Evolutionary conservation across 1,284 basidiomycete genomes (phyloP).

Genomic region (Takashimella koratensis): DNA sequence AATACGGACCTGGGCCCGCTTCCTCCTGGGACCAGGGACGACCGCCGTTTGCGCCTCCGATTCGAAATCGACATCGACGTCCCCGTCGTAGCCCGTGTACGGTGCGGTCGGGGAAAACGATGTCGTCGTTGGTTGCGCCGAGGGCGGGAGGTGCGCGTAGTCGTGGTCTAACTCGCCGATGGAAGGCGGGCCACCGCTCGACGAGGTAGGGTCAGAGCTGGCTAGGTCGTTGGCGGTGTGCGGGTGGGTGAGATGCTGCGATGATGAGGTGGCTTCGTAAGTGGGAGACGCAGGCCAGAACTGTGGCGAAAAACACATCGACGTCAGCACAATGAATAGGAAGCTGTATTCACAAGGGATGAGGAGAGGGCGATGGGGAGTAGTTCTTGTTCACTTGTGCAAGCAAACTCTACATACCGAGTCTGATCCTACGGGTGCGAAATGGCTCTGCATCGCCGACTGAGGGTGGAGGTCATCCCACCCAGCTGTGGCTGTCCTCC

Average conservation of each 20-base stretch:
- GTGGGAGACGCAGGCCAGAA: background rate
- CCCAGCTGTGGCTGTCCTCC: background rate
- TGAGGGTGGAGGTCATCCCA: slow-evolving; percentile 2
- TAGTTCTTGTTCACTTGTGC: too few relatives aligned
- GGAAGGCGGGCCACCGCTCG: background rate
- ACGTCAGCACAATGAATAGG: background rate
- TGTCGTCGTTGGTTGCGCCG: background rate
- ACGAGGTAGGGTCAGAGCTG: background rate
- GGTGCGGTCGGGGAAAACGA: background rate
- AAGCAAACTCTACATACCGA: too few relatives aligned
- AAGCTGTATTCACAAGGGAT: background rate
- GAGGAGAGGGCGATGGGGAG: too few relatives aligned
- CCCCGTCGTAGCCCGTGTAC: background rate
- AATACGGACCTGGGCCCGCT: slow-evolving; percentile 38
- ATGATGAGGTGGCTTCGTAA: background rate
- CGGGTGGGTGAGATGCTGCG: background rate
- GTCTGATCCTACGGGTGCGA: background rate
- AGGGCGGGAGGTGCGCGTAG: background rate
- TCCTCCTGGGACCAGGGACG: slow-evolving; percentile 12
- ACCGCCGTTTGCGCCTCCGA: background rate
- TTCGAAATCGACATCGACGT: slow-evolving; percentile 1
- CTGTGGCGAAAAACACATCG: background rate
- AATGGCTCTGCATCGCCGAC: background rate
- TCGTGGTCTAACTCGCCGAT: background rate
- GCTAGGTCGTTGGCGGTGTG: background rate